Evolutionary conservation across 768 basidiomycete species (phyloP), one percentile per base, ranked within the genome.

Genomic region (Pisolithus tinctorius): DNA sequence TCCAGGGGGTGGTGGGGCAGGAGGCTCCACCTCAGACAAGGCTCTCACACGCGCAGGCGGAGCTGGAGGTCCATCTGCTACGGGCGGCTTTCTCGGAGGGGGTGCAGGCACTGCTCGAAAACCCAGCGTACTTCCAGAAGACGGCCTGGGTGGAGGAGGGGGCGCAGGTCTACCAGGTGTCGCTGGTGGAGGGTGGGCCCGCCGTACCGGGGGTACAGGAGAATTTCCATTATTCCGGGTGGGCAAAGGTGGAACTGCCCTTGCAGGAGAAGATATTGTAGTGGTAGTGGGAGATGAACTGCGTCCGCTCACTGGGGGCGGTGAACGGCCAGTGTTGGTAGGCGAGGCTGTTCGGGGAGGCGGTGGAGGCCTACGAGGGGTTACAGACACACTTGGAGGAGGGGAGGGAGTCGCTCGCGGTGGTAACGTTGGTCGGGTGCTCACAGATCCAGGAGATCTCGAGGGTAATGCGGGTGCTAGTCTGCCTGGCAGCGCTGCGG

Each of bases 81-180:
- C 47, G 14, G 62, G 69, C 5, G 58, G 60, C 45, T 69, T 75
- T n/a, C 77, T 71, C 13, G 61, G 59, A 39, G 74, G 75, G 7
- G 72, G 74, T 11, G 67, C 71, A 23, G 75, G 75, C 13, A 63
- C 66, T 23, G 53, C 57, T 52, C 73, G 66, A 23, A 63, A 56
- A 13, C 67, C 59, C 20, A 59, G 61, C 6, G 60, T 54, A 11
- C 58, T 56, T 0, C 63, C 60, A 23, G 69, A 67, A 48, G 73
- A 75, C 6, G 71, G 64, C 47, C 77, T 62, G 17, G 73, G 70
- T 14, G 80, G 78, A 13, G 79, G 79, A 0, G 74, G 73, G 9
- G 71, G 70, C 36, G 68, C 68, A 10, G 67, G 63, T 47, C 71
- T 62, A 8, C 69, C 72, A 48, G 72, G 69, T 3, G 64, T 55